Conservation (phyloP, 1,284 basidiomycete genomes). For the Porogramme epimiltina region DNA sequence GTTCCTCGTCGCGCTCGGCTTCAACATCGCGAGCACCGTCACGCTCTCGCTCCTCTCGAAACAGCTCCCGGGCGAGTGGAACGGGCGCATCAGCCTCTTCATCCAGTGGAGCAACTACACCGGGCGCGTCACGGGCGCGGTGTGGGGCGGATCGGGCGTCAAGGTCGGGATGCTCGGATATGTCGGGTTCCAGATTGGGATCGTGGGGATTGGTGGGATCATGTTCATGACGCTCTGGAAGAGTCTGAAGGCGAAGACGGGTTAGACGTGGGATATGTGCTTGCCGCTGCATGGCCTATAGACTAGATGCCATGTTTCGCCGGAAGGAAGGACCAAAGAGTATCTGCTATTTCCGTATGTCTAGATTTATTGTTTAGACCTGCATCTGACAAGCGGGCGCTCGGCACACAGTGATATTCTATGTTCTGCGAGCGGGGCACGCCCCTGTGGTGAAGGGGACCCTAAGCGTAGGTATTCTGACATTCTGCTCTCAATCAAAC, state of each 20-base stretch:
- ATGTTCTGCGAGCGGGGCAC: no score
- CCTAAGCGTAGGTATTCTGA: no score
- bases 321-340: no score
- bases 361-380: no score
- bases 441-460: no score
- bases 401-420: no score
- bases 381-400: no score
- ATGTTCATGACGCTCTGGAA: constrained; percentile 61
- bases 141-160: constrained; percentile 70
- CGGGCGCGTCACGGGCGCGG: constrained; percentile 62
- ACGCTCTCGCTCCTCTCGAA: constrained; percentile 46
- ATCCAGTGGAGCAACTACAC: constrained; percentile 72
- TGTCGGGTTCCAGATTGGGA: constrained; percentile 60
- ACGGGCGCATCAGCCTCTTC: constrained; percentile 52
- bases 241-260: constrained; percentile 63
- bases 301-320: no score
- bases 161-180: constrained; percentile 65
- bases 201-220: constrained; percentile 59
- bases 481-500: no score
- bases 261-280: constrained; percentile 7
- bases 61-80: constrained; percentile 65
- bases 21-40: constrained; percentile 26
- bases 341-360: no score
- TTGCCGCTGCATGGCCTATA: no score
- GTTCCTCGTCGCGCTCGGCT: constrained; percentile 66